These are phyloP conservation scores for Suillus ampliporus DNA, from an alignment of 768 basidiomycete species.

Conservation along the genomic window DNA sequence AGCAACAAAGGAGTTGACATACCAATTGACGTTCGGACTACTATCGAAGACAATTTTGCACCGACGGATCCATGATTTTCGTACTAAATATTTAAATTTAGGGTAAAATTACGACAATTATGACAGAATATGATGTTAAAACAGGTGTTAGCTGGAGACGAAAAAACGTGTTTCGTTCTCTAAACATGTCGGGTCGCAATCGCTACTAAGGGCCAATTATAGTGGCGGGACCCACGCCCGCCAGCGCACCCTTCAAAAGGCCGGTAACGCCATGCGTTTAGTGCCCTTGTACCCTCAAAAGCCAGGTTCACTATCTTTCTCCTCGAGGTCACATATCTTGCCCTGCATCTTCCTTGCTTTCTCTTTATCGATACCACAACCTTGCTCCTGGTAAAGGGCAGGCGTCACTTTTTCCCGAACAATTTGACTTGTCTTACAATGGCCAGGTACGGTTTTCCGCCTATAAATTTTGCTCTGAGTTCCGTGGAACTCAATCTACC, in stretches of 20 bases:
- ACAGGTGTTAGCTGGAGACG: conserved; percentile 53
- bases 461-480: conserved; percentile 31
- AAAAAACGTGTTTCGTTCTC: conserved; percentile 82
- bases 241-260: conserved; percentile 48
- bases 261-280: conserved; percentile 35
- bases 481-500: conserved; percentile 1
- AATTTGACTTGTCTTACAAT: conserved; percentile 14
- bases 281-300: conserved; percentile 31
- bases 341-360: conserved; percentile 16
- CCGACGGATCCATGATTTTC: neutral
- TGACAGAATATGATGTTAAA: conserved; percentile 28
- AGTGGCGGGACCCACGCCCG: conserved; percentile 50
- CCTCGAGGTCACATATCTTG: conserved; percentile 28
- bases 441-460: conserved; percentile 26
- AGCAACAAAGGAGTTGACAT: neutral
- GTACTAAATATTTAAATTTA: conserved; percentile 13
- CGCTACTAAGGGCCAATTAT: conserved; percentile 54
- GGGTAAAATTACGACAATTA: conserved; percentile 26
- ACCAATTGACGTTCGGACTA: neutral
- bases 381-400: conserved; percentile 41
- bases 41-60: conserved; percentile 2
- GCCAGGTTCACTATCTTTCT: conserved; percentile 33
- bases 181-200: conserved; percentile 63
- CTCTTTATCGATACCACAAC: conserved; percentile 16
- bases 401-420: conserved; percentile 18